A percentile compares a stretch with the other conserved stretches of the same genome.
These are phyloP conservation scores for Lunularia cruciata DNA, from an alignment of 225 moss, liverwort and hornwort genomes.

Conservation along the genomic window DNA sequence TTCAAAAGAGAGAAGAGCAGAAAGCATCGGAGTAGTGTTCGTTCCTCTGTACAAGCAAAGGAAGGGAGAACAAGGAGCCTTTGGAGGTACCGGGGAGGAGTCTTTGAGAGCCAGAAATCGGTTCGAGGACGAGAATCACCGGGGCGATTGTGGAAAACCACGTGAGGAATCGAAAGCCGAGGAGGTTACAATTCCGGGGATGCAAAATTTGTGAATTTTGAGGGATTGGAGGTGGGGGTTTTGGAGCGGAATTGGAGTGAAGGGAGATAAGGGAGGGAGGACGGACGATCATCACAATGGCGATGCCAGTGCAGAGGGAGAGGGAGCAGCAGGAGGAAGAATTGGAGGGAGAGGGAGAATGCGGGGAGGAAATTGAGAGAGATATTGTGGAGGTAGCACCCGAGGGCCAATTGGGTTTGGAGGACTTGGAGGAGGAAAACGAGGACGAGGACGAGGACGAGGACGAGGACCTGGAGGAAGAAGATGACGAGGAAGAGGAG, in stretches of 20 bases:
- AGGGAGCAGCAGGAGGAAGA: slow-evolving; percentile 7
- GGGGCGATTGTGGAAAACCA: background rate
- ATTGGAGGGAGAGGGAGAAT: slow-evolving; percentile 15
- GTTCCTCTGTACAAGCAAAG: too few species aligned
- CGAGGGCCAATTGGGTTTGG: slow-evolving; percentile 8
- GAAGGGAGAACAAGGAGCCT: background rate
- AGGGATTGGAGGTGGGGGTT: background rate
- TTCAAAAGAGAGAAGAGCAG: background rate
- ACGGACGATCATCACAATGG: background rate
- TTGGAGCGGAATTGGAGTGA: background rate
- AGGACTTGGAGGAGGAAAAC: background rate
- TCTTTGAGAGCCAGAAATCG: background rate
- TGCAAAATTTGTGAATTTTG: background rate
- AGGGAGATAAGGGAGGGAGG: background rate
- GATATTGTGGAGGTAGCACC: background rate
- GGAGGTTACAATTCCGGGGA: background rate
- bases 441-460: slow-evolving; percentile 6
- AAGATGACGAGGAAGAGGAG: background rate
- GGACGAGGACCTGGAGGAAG: background rate
- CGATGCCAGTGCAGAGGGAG: slow-evolving; percentile 1
- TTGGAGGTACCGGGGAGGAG: background rate
- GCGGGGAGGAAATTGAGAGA: slow-evolving; percentile 11
- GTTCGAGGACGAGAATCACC: background rate
- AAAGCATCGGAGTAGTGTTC: background rate
- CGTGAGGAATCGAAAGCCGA: background rate